phyloP scores from a whole-genome alignment of 805 yeast species.

The Pichia manshurica region DNA sequence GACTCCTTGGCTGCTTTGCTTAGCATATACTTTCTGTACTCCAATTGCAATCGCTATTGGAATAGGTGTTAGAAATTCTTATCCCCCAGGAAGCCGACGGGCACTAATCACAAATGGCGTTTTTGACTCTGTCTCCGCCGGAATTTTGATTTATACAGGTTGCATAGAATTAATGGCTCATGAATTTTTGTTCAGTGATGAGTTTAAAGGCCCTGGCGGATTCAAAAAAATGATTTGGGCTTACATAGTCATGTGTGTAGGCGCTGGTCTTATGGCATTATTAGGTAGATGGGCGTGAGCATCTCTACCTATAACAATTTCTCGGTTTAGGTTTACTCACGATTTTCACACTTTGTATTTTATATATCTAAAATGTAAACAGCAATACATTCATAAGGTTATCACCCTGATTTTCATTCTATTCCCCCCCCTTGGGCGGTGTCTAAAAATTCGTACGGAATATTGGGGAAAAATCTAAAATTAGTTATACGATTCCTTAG shows the following conservation, averaged over 20 bases:
- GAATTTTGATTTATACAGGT: conserved; percentile 72
- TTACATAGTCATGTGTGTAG: conserved; percentile 48
- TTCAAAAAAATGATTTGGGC: conserved; percentile 47
- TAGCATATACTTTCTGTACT: conserved; percentile 50
- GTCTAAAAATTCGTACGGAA: too few relatives aligned
- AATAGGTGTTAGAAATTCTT: conserved; percentile 61
- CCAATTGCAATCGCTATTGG: conserved; percentile 79
- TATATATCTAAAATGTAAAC: neutral
- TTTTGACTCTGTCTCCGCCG: conserved; percentile 72
- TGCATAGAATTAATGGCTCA: conserved; percentile 75
- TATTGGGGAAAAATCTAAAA: too few relatives aligned
- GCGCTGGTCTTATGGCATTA: conserved; percentile 75
- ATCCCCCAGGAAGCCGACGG: conserved; percentile 51
- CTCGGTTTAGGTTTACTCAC: neutral
- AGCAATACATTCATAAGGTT: neutral
- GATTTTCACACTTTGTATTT: neutral
- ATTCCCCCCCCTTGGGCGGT: too few relatives aligned
- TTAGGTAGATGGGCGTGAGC: conserved; percentile 66
- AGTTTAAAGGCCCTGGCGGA: conserved; percentile 56
- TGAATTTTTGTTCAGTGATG: conserved; percentile 59
- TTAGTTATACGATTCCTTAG: too few relatives aligned
- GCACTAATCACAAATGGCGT: conserved; percentile 65
- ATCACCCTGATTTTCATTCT: neutral
- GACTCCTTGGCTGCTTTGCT: conserved; percentile 56
- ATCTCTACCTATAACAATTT: too few relatives aligned